Evolutionary conservation across 2,329 filamentous ascomycete genomes (phyloP), one percentile per base, ranked within the genome.

Genomic region (Thelonectria rubi): DNA sequence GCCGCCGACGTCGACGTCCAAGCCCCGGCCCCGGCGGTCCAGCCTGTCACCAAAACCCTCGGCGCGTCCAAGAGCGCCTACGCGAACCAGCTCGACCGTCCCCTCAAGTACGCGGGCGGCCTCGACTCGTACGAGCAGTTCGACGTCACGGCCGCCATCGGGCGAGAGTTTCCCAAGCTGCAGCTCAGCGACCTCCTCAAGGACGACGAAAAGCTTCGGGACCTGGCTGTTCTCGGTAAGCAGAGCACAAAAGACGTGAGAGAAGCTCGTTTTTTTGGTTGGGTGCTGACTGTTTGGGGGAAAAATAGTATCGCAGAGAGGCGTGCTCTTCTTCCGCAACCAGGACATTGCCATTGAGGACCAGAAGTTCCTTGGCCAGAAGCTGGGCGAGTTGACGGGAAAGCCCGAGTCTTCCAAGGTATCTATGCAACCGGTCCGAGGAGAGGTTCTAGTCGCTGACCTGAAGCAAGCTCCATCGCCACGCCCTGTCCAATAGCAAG

Each of bases 341-440:
- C 62, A 62, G 20, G 51, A 57, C 8, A 57, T 65, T 15, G 45
- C 37, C 5, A 63, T 60, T 18, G 62, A 65, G 3, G 48, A 59
- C 21, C 55, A 63, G 14, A 65, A 65, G 46, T 34, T 54, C 14
- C 50, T 65, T 6, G 56, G 53, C 5, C 24, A 63, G 24, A 65
- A 47, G 50, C 49, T 65, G 2, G 60, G 60, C 1, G 60, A 63
- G 21, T 26, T 65, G 3, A 58, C 63, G 6, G 60, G 63, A 45
- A 63, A 65, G n/a, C 60, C 63, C 5, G 58, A 62, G 30, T 49
- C 61, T 5, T 62, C 62, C 3, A 64, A 64, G 55, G 39, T 51
- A 57, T 10, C 32, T 11, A 30, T 51, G 12, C 14, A 39, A n/a
- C 26, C 42, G 32, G 3, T 14, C 24, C 30, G 18, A 5, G 24